Evolutionary conservation across 192 early-diverging fungal species (phyloP), one percentile per base, ranked within the genome.

Genomic region (Rhizophlyctis rosea): DNA sequence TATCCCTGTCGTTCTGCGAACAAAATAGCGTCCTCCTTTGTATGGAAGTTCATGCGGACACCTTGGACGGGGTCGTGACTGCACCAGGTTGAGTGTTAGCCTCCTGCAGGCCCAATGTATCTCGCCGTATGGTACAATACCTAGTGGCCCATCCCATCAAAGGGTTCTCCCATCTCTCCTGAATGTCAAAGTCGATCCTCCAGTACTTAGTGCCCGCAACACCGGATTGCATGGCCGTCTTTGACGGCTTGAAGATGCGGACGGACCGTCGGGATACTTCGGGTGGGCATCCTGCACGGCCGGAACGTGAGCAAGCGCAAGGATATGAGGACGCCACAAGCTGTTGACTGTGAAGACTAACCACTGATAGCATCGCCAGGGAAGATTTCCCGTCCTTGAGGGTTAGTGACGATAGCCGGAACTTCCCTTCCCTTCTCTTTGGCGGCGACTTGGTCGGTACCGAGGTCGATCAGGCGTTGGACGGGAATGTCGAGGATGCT

Each of bases 1-100:
- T 93, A 98, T 2, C 94, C 94, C 76, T 96, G 93, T 59, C 90
- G 88, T 71, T 96, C 91, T n/a, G 93, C 96, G 81, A 98, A 98
- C 35, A 81, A 70, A 57, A 95, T 81, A 30, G 96, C 94, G 34
- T 90, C 90, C 65, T 98, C 93, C 74, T 90, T 92, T 31, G 80
- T 73, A 23, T 65, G 47, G 73, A 98, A 98, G 71, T 93, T 90
- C 75, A 96, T 76, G 13, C 74, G 70, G 36, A 94, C 73, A 14
- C 89, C 89, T 71, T 93, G 83, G 74, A 90, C 81, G 34, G 87
- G 76, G 73, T 98, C 96, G 47, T 89, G 81, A 55, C 90, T 92
- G 62, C 21, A 34, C 50, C 28, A 58, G 30, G 24, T n/a, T 53
- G 7, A 53, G 51, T 24, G 9, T 24, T 11, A 7, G 7, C 51